Conservation (phyloP, 768 basidiomycete species). For the Calocybe cyanea region DNA sequence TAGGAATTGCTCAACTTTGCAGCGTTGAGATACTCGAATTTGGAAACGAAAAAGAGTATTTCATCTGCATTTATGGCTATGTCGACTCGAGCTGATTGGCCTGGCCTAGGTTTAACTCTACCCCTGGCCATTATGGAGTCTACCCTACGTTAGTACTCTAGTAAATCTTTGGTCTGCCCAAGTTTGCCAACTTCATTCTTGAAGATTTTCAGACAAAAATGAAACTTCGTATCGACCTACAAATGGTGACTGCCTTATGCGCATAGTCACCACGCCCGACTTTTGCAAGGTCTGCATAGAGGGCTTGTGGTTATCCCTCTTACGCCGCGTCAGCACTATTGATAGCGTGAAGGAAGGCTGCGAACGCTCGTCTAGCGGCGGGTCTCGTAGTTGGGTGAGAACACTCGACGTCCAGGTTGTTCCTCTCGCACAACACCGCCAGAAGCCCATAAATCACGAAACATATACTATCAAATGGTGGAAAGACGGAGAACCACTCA, state of each 20-base stretch:
- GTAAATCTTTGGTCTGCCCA: neutral
- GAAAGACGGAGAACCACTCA: slow-evolving; percentile 41
- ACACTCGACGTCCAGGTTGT: slow-evolving; percentile 42
- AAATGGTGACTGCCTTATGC: slow-evolving; percentile 82
- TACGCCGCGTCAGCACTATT: slow-evolving; percentile 57
- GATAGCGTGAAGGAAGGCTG: slow-evolving; percentile 37
- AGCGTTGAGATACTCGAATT: slow-evolving; percentile 74
- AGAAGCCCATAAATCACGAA: slow-evolving; percentile 45
- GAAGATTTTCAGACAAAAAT: slow-evolving; percentile 62
- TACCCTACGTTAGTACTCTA: slow-evolving; percentile 63
- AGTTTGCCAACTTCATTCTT: neutral
- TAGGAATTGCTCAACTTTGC: slow-evolving; percentile 69
- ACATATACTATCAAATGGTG: slow-evolving; percentile 35
- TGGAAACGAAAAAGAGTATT: slow-evolving; percentile 58
- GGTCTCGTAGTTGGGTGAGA: slow-evolving; percentile 5
- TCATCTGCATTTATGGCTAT: slow-evolving; percentile 18
- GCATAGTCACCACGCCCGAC: slow-evolving; percentile 60
- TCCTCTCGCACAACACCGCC: slow-evolving; percentile 58
- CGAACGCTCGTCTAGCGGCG: too few relatives aligned
- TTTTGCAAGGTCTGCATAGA: slow-evolving; percentile 69
- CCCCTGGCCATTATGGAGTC: slow-evolving; percentile 56
- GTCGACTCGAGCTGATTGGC: neutral
- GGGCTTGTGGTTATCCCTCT: slow-evolving; percentile 71
- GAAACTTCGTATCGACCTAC: slow-evolving; percentile 75
- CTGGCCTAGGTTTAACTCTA: slow-evolving; percentile 50